Percentiles rank a stretch among this genome's conserved stretches.
phyloP scores from a whole-genome alignment of 345 rosid genomes.

The Ricinus communis region DNA sequence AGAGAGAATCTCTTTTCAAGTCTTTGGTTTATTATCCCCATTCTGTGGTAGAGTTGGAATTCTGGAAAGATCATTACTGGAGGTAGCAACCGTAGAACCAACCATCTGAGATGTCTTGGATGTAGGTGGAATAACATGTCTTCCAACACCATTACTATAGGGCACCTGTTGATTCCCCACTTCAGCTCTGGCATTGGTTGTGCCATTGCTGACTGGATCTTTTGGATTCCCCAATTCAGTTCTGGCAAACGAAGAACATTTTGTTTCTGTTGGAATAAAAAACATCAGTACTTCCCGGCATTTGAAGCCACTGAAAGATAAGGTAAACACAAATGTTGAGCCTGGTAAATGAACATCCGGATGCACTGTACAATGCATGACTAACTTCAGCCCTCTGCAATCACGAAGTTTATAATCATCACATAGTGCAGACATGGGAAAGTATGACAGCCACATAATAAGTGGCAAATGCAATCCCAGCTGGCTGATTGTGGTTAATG shows the following conservation, averaged over 20 bases:
- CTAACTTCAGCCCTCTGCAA: constrained; percentile 8
- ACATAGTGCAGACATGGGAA: neutral
- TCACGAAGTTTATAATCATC: neutral
- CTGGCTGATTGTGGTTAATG: too few relatives aligned
- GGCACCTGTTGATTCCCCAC: constrained; percentile 45
- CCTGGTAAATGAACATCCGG: neutral
- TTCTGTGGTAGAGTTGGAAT: constrained; percentile 43
- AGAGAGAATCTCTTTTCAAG: constrained; percentile 25
- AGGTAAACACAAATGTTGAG: neutral
- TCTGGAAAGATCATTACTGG: constrained; percentile 37
- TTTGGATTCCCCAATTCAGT: constrained; percentile 49
- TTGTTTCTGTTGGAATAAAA: constrained; percentile 54
- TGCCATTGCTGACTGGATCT: constrained; percentile 40
- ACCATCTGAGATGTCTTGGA: constrained; percentile 38
- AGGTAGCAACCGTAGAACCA: constrained; percentile 21
- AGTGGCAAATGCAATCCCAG: too few relatives aligned
- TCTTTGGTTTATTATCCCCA: constrained; percentile 40
- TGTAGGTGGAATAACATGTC: constrained; percentile 33
- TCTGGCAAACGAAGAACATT: constrained; percentile 67
- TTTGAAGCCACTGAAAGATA: constrained; percentile 3
- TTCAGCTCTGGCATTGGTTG: constrained; percentile 42
- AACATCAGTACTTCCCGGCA: constrained; percentile 16
- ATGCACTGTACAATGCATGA: constrained; percentile 1
- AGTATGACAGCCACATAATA: too few relatives aligned
- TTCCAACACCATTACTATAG: constrained; percentile 46